Conservation (phyloP, 371 early-diverging fungal species). For the Mucor saturninus region DNA sequence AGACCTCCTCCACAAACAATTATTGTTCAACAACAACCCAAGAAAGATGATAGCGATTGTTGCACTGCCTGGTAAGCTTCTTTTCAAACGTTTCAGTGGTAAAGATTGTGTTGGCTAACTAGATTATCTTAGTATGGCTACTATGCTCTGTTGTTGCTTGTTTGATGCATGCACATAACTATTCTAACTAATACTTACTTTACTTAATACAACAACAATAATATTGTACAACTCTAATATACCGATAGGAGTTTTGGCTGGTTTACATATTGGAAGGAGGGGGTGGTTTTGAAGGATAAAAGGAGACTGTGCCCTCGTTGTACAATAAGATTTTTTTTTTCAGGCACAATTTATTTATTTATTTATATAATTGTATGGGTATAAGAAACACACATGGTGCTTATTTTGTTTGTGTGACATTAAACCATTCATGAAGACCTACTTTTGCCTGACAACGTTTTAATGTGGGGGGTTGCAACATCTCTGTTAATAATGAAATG, state of each 20-base stretch:
- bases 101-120: not conserved
- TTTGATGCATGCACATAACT: constrained; percentile 30
- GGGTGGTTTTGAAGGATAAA: not conserved
- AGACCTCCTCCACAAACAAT: constrained; percentile 41
- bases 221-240: not conserved
- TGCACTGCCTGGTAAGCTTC: constrained; percentile 41
- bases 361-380: not conserved
- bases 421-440: constrained; percentile 14
- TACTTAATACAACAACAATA: not conserved
- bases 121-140: constrained; percentile 25
- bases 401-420: not conserved
- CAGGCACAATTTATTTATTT: not conserved
- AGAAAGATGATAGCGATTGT: constrained; percentile 30
- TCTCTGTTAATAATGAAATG: constrained; percentile 20
- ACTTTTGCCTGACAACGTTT: constrained; percentile 18
- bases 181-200: not conserved
- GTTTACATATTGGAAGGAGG: not conserved
- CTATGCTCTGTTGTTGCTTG: constrained; percentile 35
- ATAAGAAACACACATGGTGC: not conserved
- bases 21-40: constrained; percentile 36
- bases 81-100: not conserved
- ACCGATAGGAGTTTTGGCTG: not conserved
- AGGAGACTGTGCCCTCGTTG: not conserved
- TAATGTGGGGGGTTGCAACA: constrained; percentile 4
- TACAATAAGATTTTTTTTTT: not conserved